Percentiles rank a stretch among this genome's conserved stretches.
Conservation (phyloP, 495 filamentous ascomycete genomes). For the Penicillium canescens region DNA sequence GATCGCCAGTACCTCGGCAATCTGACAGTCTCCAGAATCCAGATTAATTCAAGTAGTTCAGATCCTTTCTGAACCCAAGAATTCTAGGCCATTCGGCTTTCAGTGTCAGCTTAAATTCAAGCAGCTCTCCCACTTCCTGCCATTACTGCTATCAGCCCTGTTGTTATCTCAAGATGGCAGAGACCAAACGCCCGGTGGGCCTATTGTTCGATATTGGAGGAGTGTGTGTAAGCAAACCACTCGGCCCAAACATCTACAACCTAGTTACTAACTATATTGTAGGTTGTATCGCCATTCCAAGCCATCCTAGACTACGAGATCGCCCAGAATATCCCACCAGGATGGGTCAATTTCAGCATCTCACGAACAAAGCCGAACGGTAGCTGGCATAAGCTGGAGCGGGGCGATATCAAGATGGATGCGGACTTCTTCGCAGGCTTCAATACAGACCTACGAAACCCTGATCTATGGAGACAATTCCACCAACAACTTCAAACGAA, state of each 20-base stretch:
- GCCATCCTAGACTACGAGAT: conserved; percentile 88
- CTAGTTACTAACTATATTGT: conserved; percentile 1
- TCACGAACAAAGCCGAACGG: conserved; percentile 74
- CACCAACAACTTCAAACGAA: conserved; percentile 41
- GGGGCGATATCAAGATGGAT: conserved; percentile 71
- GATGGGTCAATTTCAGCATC: conserved; percentile 91
- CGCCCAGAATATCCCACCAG: conserved; percentile 69
- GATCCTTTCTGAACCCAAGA: conserved; percentile 4
- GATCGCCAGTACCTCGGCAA: conserved; percentile 24
- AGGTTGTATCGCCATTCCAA: conserved; percentile 92
- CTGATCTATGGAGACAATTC: conserved; percentile 65
- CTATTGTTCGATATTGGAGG: conserved; percentile 96
- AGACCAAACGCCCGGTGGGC: conserved; percentile 62
- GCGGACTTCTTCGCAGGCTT: conserved; percentile 75
- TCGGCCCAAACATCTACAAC: background rate
- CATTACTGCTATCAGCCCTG: background rate
- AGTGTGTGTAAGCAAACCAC: conserved; percentile 72
- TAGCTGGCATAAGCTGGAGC: conserved; percentile 83
- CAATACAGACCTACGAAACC: conserved; percentile 67
- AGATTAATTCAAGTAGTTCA: conserved; percentile 3
- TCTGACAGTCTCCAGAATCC: background rate
- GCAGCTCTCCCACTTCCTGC: background rate
- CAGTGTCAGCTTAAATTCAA: background rate
- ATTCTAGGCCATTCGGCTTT: background rate
- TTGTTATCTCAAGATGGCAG: conserved; percentile 30